phyloP scores from a whole-genome alignment of 2,329 filamentous ascomycete species.

The Epicoccum nigrum region DNA sequence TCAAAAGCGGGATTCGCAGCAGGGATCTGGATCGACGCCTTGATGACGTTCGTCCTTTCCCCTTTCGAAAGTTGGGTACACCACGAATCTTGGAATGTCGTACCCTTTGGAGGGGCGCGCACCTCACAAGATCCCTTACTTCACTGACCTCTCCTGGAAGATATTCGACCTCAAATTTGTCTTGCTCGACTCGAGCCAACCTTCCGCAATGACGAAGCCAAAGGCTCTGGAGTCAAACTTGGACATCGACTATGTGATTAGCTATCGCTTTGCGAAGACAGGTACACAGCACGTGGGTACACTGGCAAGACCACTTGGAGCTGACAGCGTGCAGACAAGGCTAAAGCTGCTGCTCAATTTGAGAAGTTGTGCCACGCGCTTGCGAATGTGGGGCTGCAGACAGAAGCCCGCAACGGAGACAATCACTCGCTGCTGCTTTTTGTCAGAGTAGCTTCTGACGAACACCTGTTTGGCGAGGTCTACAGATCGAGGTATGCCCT shows the following conservation, averaged over 20 bases:
- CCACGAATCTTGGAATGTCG: slow-evolving; percentile 26
- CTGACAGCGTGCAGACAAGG: slow-evolving; percentile 60
- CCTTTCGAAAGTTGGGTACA: slow-evolving; percentile 31
- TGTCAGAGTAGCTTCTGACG: slow-evolving; percentile 76
- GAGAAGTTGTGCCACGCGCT: slow-evolving; percentile 78
- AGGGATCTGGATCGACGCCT: slow-evolving; percentile 29
- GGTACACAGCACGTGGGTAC: slow-evolving; percentile 54
- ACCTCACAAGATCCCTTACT: slow-evolving; percentile 27
- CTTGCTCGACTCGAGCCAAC: slow-evolving; percentile 27
- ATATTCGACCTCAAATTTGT: slow-evolving; percentile 29
- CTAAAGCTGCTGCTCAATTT: slow-evolving; percentile 75
- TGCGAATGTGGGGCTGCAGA: slow-evolving; percentile 78
- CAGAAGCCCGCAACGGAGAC: slow-evolving; percentile 83
- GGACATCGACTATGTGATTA: slow-evolving; percentile 87
- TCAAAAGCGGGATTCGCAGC: slow-evolving; percentile 28
- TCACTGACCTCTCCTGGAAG: slow-evolving; percentile 22
- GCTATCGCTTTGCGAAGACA: slow-evolving; percentile 73
- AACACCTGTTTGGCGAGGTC: slow-evolving; percentile 77
- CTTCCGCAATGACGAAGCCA: slow-evolving; percentile 46
- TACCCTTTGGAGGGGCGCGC: slow-evolving; percentile 19
- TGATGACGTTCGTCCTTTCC: slow-evolving; percentile 38
- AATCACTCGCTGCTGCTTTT: slow-evolving; percentile 80
- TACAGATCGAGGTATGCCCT: slow-evolving; percentile 72
- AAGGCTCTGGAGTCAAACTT: slow-evolving; percentile 59
- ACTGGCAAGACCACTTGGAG: slow-evolving; percentile 10